phyloP scores from a whole-genome alignment of 2,329 filamentous ascomycete genomes.

The Volutella citrinella region DNA sequence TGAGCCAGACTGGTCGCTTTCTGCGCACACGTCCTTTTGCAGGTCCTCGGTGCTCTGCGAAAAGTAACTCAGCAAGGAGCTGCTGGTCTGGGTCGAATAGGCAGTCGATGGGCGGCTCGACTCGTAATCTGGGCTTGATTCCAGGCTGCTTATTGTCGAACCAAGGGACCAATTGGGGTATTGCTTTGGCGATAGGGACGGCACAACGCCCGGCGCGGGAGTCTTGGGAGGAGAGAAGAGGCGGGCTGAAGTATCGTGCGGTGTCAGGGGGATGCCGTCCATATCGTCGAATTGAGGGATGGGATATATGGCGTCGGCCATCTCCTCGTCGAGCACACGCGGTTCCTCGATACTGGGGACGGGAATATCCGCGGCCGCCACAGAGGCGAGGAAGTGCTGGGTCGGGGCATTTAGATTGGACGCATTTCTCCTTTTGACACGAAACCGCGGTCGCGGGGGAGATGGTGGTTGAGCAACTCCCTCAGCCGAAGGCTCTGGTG shows the following conservation, averaged over 20 bases:
- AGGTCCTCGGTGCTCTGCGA: conserved; percentile 56
- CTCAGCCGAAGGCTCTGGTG: conserved; percentile 48
- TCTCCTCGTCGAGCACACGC: conserved; percentile 42
- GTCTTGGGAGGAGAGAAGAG: conserved; percentile 58
- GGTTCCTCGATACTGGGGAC: conserved; percentile 64
- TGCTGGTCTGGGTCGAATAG: conserved; percentile 56
- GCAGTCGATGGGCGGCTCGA: conserved; percentile 59
- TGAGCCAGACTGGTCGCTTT: conserved; percentile 29
- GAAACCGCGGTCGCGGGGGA: conserved; percentile 51
- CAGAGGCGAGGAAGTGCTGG: conserved; percentile 64
- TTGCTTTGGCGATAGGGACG: conserved; percentile 42
- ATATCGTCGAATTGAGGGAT: conserved; percentile 34
- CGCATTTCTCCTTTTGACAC: conserved; percentile 53
- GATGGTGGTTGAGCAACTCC: conserved; percentile 41
- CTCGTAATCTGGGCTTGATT: conserved; percentile 58
- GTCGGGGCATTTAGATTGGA: conserved; percentile 56
- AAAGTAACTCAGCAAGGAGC: conserved; percentile 55
- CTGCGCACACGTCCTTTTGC: conserved; percentile 49
- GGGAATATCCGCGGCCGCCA: conserved; percentile 62
- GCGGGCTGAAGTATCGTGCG: conserved; percentile 34
- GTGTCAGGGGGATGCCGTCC: conserved; percentile 26
- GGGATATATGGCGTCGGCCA: conserved; percentile 35
- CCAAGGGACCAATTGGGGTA: conserved; percentile 60
- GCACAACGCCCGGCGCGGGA: conserved; percentile 47
- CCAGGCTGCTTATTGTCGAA: conserved; percentile 53